Percentiles rank a stretch among this genome's conserved stretches.
These are phyloP conservation scores for Helotiales sp. DNA, from an alignment of 2,329 filamentous ascomycete genomes.

Conservation along the genomic window DNA sequence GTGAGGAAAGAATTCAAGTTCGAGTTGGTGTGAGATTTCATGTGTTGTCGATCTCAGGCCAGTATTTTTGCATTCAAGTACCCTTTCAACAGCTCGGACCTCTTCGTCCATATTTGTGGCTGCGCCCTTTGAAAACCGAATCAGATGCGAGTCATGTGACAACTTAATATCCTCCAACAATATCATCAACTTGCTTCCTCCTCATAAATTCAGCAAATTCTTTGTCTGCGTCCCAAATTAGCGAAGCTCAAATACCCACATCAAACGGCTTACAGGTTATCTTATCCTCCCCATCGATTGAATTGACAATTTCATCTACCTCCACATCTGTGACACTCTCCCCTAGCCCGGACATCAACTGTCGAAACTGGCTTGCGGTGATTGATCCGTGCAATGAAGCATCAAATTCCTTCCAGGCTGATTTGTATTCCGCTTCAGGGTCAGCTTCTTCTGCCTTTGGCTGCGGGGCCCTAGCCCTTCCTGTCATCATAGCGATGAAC, in stretches of 20 bases:
- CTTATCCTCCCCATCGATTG: constrained; percentile 38
- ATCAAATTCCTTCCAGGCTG: constrained; percentile 40
- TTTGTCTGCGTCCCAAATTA: constrained; percentile 28
- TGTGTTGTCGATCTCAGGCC: no score
- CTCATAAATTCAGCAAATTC: constrained; percentile 40
- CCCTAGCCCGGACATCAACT: constrained; percentile 36
- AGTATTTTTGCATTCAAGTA: no score
- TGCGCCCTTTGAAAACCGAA: no score
- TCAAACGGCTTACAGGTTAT: constrained; percentile 37
- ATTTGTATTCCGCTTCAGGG: constrained; percentile 32
- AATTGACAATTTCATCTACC: constrained; percentile 37
- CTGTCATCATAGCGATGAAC: constrained; percentile 45
- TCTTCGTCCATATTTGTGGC: no score
- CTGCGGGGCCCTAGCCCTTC: constrained; percentile 32
- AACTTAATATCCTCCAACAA: constrained; percentile 29
- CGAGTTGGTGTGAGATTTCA: no score
- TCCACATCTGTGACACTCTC: constrained; percentile 38
- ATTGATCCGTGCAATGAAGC: constrained; percentile 37
- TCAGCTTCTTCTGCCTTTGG: constrained; percentile 12
- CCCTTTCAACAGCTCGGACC: no score
- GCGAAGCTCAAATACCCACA: neutral
- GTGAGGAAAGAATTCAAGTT: no score
- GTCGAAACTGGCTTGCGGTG: constrained; percentile 37
- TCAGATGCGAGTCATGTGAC: neutral
- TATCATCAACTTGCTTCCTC: constrained; percentile 26